These are phyloP conservation scores for Fusarium denticulatum DNA, from an alignment of 2,329 filamentous ascomycete genomes.

Conservation along the genomic window DNA sequence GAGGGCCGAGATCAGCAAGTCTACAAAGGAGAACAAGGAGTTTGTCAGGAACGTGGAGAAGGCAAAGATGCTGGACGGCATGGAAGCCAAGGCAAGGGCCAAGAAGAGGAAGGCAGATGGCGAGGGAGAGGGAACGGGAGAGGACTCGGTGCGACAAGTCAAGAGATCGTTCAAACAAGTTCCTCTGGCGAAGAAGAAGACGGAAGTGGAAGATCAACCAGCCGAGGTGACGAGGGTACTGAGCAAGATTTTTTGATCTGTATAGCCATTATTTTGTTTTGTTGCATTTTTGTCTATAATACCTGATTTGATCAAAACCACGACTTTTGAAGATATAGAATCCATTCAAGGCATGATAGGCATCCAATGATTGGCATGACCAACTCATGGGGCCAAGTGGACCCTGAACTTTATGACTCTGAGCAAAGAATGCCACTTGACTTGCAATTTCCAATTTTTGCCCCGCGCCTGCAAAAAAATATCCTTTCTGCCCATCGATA, in stretches of 20 bases:
- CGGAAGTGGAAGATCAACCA: conserved; percentile 56
- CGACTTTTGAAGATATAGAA: conserved; percentile 1
- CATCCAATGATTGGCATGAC: conserved; percentile 26
- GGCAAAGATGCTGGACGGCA: conserved; percentile 81
- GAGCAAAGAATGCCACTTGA: conserved; percentile 1
- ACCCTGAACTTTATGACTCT: conserved; percentile 30
- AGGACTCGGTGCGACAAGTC: conserved; percentile 30
- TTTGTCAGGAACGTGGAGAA: conserved; percentile 83
- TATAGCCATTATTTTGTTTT: conserved; percentile 6
- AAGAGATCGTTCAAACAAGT: conserved; percentile 73
- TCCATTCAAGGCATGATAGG: conserved; percentile 12
- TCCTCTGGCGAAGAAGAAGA: conserved; percentile 63
- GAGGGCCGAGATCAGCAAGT: conserved; percentile 79
- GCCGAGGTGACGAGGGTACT: conserved; percentile 68
- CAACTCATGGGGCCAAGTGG: conserved; percentile 25
- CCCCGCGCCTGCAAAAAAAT: conserved; percentile 41
- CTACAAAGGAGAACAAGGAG: conserved; percentile 81
- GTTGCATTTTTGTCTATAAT: conserved; percentile 11
- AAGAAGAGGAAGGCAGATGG: conserved; percentile 51
- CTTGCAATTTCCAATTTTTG: conserved; percentile 31
- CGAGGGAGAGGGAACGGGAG: conserved; percentile 37
- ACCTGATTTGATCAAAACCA: conserved; percentile 15
- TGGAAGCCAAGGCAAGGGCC: conserved; percentile 66
- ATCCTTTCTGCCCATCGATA: conserved; percentile 39
- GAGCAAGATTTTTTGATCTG: conserved; percentile 69